Base-by-base conservation (phyloP, 1,284 basidiomycete species). In the Inonotus hispidus region DNA sequence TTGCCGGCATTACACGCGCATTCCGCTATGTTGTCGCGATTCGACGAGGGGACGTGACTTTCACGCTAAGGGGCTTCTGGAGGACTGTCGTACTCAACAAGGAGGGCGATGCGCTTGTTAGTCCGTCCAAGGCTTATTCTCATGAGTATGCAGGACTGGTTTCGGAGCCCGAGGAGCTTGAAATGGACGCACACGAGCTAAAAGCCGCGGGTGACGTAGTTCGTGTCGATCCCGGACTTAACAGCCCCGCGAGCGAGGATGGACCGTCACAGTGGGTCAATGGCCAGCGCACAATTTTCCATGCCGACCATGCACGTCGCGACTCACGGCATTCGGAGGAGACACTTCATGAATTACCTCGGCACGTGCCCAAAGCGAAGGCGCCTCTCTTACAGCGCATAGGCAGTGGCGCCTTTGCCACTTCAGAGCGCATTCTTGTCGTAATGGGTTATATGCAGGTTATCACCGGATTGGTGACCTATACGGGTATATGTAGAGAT, bases 401-500 rank as follows among this genome's bases (percentile, higher is more conserved):
- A 29, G 79, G 79, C 16, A 72, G 72, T 10, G 67, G 60, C 3
- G 68, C 71, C 4, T 89, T 85, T 63, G 79, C 79, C 5, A 77
- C 81, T 2, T 63, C 83, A 2, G 88, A 92, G 67, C 78, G 88
- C 38, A 69, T 71, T 2, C 75, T 93, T 7, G 81, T 93, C 3
- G 77, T 91, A 54, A 83, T 87, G 32, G 92, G 82, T 3, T 86
- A 90, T 62, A 81, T 76, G 38, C 81, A 87, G 67, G 65, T 85
- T 16, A 68, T 92, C 37, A 80, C 83, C 0, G 93, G 93, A 1
- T 76, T 92, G 25, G 83, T 89, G 10, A 77, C 88, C 6, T 95
- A 95, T 72, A 89, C 90, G 62, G 88, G 93, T 43, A 87, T 88
- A 43, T 95, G 93, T 73, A 82, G 93, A 58, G 79, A 79, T 58